Evolutionary conservation across 768 basidiomycete species (phyloP), one percentile per base, ranked within the genome.

Genomic region (Rhodosporidiobolus sp.): DNA sequence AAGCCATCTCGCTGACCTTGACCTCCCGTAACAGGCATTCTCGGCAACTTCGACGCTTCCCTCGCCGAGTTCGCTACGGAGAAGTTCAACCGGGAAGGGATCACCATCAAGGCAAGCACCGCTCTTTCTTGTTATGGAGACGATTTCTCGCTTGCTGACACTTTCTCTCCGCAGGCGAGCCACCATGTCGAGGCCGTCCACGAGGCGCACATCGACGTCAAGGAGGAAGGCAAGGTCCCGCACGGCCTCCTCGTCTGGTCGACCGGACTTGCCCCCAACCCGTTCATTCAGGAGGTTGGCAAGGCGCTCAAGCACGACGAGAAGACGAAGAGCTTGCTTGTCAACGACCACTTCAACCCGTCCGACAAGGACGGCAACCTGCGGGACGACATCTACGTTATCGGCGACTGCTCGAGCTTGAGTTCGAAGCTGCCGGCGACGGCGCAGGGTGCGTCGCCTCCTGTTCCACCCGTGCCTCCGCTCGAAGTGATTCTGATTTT

Each of bases 171-270:
- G n/a, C n/a, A n/a, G n/a, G n/a, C n/a, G 0, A 86, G 86, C 70
- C 88, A 89, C 74, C 87, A 90, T 78, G 90, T 92, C 28, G 86
- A 88, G 67, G 83, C 84, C 38, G 88, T 91, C 8, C 86, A 88
- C 14, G 64, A 63, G 62, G 70, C 56, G 45, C 32, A 61, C 30
- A 28, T 61, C 9, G 76, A 79, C 45, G 69, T 79, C 26, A 76
- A 79, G 57, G 78, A 79, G 49, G 85, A 86, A 61, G 89, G 88
- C 70, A 89, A 86, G 87, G 89, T 88, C 69, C 54, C 78, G 28
- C 90, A 89, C 79, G 91, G 92, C 34, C 82, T 94, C 30, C 85
- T 91, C 19, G 90, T 94, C 24, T 94, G 92, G 92, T 89, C 88
- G 71, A 94, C 92, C 4, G 92, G 92, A 3, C 83, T 94, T 5